Conservation (phyloP, 2,329 filamentous ascomycete genomes). For the Tolypocladium capitatum region DNA sequence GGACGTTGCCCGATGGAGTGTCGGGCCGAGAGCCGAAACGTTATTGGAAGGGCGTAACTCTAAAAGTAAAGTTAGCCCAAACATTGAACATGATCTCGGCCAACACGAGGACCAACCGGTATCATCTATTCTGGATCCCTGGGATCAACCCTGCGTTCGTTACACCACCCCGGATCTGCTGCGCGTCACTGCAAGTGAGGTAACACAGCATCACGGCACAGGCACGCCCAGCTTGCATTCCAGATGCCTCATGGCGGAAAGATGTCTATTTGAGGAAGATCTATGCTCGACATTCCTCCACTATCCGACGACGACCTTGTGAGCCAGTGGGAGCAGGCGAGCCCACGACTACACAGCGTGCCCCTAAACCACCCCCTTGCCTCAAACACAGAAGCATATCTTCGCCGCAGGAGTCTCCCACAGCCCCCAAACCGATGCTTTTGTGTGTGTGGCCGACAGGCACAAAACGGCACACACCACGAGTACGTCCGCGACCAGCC, state of each 20-base stretch:
- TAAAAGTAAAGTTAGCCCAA: too few relatives aligned
- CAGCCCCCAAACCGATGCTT: not conserved
- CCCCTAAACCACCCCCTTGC: not conserved
- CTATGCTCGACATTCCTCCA: not conserved
- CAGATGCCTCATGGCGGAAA: not conserved
- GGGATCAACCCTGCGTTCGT: too few relatives aligned
- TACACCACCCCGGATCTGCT: too few relatives aligned
- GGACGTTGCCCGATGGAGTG: too few relatives aligned
- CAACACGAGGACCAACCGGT: too few relatives aligned
- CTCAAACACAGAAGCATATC: not conserved
- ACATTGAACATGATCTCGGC: too few relatives aligned
- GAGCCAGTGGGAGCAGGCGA: not conserved
- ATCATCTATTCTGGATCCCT: too few relatives aligned
- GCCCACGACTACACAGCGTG: not conserved
- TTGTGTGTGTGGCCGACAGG: not conserved
- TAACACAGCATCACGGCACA: too few relatives aligned
- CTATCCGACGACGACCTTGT: not conserved
- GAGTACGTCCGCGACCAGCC: constrained; percentile 5
- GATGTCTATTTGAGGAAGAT: not conserved
- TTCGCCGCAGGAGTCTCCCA: not conserved
- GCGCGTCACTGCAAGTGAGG: too few relatives aligned
- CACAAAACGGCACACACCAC: constrained; percentile 4
- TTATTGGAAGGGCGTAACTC: too few relatives aligned
- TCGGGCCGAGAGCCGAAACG: too few relatives aligned
- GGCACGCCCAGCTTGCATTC: not conserved